phyloP scores from a whole-genome alignment of 1,284 basidiomycete species.

The Fomitopsis betulina region DNA sequence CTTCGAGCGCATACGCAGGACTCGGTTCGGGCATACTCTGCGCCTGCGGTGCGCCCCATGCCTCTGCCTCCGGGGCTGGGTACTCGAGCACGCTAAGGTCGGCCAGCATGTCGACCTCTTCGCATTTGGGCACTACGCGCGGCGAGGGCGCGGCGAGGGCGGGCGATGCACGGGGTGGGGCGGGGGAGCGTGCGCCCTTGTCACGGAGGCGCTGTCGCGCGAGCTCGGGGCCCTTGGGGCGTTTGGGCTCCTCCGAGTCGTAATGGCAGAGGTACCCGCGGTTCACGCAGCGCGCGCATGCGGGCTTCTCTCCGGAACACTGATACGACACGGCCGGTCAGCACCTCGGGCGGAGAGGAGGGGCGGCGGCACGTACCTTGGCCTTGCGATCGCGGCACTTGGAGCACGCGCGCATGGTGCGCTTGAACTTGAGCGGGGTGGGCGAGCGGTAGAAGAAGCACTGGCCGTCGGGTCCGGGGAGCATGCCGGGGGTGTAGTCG shows the following conservation, averaged over 20 bases:
- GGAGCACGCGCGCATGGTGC: constrained; percentile 38
- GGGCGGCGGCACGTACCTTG: constrained; percentile 28
- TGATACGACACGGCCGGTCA: constrained; percentile 11
- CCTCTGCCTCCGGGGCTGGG: neutral
- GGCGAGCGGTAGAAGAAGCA: constrained; percentile 40
- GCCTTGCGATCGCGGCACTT: constrained; percentile 43
- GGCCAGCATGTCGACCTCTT: constrained; percentile 12
- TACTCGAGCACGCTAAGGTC: constrained; percentile 13
- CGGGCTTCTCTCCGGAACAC: constrained; percentile 39
- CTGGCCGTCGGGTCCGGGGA: constrained; percentile 36
- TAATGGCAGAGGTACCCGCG: constrained; percentile 38
- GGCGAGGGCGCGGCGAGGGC: constrained; percentile 4
- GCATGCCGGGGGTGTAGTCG: constrained; percentile 32
- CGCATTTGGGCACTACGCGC: constrained; percentile 12
- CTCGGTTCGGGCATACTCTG: neutral
- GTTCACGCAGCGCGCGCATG: constrained; percentile 34
- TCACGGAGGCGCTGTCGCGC: constrained; percentile 11
- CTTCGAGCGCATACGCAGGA: neutral
- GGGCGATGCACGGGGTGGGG: neutral
- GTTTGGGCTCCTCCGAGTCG: constrained; percentile 25
- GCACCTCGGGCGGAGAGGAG: neutral
- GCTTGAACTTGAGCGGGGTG: constrained; percentile 36
- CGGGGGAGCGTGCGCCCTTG: neutral
- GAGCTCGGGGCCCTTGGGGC: constrained; percentile 3
- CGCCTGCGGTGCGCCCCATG: neutral